phyloP scores from a whole-genome alignment of 495 filamentous ascomycete species.

The Cetradonia linearis region DNA sequence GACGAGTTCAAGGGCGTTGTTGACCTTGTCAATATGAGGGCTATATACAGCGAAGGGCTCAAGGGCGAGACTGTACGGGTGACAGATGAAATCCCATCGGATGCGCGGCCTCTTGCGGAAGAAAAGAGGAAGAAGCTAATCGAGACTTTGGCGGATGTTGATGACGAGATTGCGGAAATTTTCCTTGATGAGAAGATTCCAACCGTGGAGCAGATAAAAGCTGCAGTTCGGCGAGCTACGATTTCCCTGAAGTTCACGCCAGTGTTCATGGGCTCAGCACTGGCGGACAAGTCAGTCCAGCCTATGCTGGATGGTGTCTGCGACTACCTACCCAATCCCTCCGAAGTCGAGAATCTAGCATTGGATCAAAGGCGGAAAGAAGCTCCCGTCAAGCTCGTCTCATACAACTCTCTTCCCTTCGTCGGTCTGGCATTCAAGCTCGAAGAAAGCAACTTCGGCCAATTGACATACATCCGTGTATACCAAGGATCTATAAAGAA shows the following conservation, averaged over 20 bases:
- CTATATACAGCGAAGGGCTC: constrained; percentile 79
- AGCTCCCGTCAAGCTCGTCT: constrained; percentile 69
- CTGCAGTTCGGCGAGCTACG: constrained; percentile 81
- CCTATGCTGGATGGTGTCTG: constrained; percentile 96
- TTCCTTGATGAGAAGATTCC: constrained; percentile 83
- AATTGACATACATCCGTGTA: constrained; percentile 96
- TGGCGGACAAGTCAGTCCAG: constrained; percentile 92
- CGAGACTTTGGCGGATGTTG: constrained; percentile 92
- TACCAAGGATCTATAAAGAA: constrained; percentile 91
- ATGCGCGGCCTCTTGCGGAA: constrained; percentile 60
- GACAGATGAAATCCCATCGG: constrained; percentile 69
- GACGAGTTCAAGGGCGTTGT: constrained; percentile 91
- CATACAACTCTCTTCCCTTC: constrained; percentile 87
- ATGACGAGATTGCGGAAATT: constrained; percentile 95
- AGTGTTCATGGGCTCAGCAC: constrained; percentile 89
- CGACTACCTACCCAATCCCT: constrained; percentile 90
- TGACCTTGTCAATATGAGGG: constrained; percentile 83
- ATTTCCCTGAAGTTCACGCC: constrained; percentile 85
- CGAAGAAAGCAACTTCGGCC: constrained; percentile 97
- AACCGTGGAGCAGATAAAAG: constrained; percentile 68
- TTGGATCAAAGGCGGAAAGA: constrained; percentile 75
- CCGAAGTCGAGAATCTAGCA: constrained; percentile 81
- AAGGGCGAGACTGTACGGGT: constrained; percentile 63
- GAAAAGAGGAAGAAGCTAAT: constrained; percentile 78
- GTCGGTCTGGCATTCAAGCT: constrained; percentile 98